These are phyloP conservation scores for Backusella australiensis DNA, from an alignment of 192 early-diverging fungal species.

Conservation along the genomic window DNA sequence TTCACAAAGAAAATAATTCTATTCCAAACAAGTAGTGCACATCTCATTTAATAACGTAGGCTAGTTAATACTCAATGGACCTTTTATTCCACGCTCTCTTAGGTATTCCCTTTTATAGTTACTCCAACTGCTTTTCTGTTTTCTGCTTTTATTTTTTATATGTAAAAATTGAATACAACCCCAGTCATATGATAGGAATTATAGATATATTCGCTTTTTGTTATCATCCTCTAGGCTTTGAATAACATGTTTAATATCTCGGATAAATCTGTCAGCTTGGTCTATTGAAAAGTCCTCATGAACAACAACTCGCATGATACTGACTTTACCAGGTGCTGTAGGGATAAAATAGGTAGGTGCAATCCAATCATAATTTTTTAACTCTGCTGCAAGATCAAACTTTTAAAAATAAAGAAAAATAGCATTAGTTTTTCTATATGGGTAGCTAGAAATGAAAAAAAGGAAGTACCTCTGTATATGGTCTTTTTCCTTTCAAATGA, in stretches of 20 bases:
- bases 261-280: constrained; percentile 23
- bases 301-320: constrained; percentile 67
- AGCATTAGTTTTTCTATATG: constrained; percentile 3
- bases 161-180: background rate
- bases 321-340: constrained; percentile 37
- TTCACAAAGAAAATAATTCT: background rate
- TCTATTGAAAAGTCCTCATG: constrained; percentile 43
- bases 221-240: constrained; percentile 1
- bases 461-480: constrained; percentile 34
- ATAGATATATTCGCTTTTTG: background rate
- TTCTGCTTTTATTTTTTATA: background rate
- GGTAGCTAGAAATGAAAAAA: constrained; percentile 21
- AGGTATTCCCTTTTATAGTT: background rate
- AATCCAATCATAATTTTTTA: constrained; percentile 71
- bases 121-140: background rate
- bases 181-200: no score
- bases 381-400: constrained; percentile 53
- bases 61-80: background rate
- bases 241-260: constrained; percentile 24
- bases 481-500: constrained; percentile 35
- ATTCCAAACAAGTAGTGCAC: background rate
- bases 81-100: background rate
- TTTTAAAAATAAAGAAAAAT: constrained; percentile 38
- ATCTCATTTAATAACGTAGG: background rate
- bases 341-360: constrained; percentile 73